Base-by-base conservation (phyloP, 1,139 yeast species). In the Saccharomyces hybrid region DNA sequence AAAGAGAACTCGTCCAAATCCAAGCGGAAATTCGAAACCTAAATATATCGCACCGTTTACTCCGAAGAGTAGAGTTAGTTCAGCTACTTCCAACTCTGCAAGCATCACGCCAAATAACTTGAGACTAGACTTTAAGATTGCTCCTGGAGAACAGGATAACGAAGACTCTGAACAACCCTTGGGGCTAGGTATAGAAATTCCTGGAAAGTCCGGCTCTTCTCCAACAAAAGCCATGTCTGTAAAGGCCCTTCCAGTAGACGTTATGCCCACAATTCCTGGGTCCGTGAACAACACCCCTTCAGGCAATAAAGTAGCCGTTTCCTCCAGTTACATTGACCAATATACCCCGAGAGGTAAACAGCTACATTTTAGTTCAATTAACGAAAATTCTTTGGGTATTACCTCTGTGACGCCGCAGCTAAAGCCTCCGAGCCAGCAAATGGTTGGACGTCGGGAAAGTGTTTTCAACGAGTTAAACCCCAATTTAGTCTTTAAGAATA, bases 201-300 rank as follows among this genome's bases (percentile, higher is more conserved):
- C n/a, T 19, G 44, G 44, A 7, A 38, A 38, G 16, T 11, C 44
- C 19, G 44, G 24, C 12, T 9, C 24, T 38, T 38, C 24, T 16
- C 44, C 24, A 9, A 16, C 44, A 9, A 38, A 38, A 28, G 19
- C 31, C 1, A 51, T 50, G 19, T 48, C 56, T 12, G 41, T 53
- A 14, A 57, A 59, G 46, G 58, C 62, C 8, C 63, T 58, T 27
- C 60, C 58, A 2, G 28, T 62, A 19, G 62, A 60, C 12, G 51
- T 61, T 28, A 31, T 64, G 50, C 66, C 68, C 1, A 55, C 65
- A 24, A 64, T 64, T 19, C 63, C 63, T 2, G 67, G 67, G 19
- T 63, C 67, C 2, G 55, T 55, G 11, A 57, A 55, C 29, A 61
- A 62, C 47, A 64, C 65, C 2, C 67, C 66, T 6, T 52, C 55